phyloP scores from a whole-genome alignment of 768 basidiomycete species.

The Lentinula lateritia region DNA sequence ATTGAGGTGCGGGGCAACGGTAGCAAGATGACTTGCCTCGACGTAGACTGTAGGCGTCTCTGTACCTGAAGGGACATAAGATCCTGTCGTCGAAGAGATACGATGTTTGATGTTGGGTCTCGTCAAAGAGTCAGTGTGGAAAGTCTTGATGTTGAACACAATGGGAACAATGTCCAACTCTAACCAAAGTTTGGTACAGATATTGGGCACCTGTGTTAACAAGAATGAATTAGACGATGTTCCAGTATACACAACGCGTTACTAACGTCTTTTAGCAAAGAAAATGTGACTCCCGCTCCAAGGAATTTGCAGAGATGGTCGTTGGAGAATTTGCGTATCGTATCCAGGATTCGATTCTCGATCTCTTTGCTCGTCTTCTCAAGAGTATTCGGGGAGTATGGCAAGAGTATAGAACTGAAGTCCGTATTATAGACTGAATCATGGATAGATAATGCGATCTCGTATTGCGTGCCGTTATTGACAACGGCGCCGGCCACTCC shows the following conservation, averaged over 20 bases:
- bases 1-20: constrained; percentile 30
- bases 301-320: constrained; percentile 86
- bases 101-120: constrained; percentile 79
- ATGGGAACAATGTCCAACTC: constrained; percentile 80
- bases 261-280: constrained; percentile 62
- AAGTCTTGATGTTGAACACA: constrained; percentile 82
- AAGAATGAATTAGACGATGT: constrained; percentile 11
- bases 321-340: constrained; percentile 63
- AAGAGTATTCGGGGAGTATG: constrained; percentile 45
- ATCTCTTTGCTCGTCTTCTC: constrained; percentile 56
- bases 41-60: constrained; percentile 72
- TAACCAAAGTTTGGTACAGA: constrained; percentile 83
- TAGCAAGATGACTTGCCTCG: constrained; percentile 48
- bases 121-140: constrained; percentile 74
- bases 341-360: constrained; percentile 58
- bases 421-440: constrained; percentile 85
- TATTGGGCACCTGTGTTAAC: constrained; percentile 55
- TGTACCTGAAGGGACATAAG: constrained; percentile 69
- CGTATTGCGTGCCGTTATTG: constrained; percentile 54
- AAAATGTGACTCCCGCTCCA: constrained; percentile 72
- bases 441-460: constrained; percentile 76
- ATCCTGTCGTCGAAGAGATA: constrained; percentile 74
- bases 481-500: constrained; percentile 64
- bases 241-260: not conserved
- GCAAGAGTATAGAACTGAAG: constrained; percentile 54